These are phyloP conservation scores for Phytopythium vexans DNA, from an alignment of 352 stramenopile genomes.

Conservation along the genomic window DNA sequence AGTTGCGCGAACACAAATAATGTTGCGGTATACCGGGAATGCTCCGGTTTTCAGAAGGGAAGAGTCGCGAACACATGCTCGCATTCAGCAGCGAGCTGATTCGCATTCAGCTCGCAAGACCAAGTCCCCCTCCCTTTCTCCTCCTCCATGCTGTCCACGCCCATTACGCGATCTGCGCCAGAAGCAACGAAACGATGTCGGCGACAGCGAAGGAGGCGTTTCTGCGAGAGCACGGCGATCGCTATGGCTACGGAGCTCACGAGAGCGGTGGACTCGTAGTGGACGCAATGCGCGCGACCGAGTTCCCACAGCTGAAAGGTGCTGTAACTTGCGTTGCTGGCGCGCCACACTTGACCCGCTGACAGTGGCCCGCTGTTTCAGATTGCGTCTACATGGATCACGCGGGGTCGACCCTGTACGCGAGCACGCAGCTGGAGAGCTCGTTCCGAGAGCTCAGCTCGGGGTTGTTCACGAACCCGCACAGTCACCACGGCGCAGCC, in stretches of 20 bases:
- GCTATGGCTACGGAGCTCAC: slow-evolving; percentile 26
- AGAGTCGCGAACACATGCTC: too few species aligned
- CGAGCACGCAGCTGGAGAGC: slow-evolving; percentile 52
- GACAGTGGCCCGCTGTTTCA: not conserved
- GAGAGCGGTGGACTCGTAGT: slow-evolving; percentile 15
- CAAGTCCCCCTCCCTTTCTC: too few species aligned
- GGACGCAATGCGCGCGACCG: slow-evolving; percentile 35
- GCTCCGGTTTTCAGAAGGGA: too few species aligned
- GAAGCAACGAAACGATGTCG: not conserved
- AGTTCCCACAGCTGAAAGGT: slow-evolving; percentile 47
- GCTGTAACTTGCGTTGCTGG: not conserved
- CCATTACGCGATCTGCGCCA: not conserved
- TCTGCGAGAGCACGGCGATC: slow-evolving; percentile 16
- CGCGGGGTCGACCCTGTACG: slow-evolving; percentile 79
- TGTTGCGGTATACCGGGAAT: too few species aligned
- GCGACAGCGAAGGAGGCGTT: slow-evolving; percentile 19
- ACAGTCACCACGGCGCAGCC: slow-evolving; percentile 29
- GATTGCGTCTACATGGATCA: slow-evolving; percentile 79
- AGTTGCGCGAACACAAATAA: too few species aligned
- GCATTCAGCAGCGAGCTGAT: too few species aligned
- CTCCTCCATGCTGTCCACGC: not conserved
- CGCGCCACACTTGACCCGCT: not conserved
- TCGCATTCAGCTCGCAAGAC: too few species aligned
- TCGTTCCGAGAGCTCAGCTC: slow-evolving; percentile 43
- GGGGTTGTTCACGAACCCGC: slow-evolving; percentile 62